phyloP scores from a whole-genome alignment of 2,329 filamentous ascomycete species.

The Aureobasidium mangrovei region DNA sequence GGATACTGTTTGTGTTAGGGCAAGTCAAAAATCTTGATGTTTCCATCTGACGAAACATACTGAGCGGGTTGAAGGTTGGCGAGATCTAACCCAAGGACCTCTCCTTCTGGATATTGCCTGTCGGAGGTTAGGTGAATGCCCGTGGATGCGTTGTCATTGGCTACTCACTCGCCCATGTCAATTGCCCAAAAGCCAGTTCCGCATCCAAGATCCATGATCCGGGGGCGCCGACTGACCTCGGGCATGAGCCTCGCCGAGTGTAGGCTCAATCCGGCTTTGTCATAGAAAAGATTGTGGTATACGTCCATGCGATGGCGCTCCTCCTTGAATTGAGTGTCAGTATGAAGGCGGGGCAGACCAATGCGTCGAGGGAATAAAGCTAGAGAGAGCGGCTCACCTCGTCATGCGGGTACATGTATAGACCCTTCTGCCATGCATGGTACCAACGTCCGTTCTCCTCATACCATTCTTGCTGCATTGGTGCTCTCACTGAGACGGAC shows the following conservation, averaged over 20 bases:
- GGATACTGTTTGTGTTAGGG: slow-evolving; percentile 47
- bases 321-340: slow-evolving; percentile 5
- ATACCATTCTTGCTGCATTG: slow-evolving; percentile 16
- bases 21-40: background rate
- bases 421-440: slow-evolving; percentile 16
- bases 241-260: slow-evolving; percentile 12
- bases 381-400: slow-evolving; percentile 13
- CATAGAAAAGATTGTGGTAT: slow-evolving; percentile 16
- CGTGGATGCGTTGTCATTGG: background rate
- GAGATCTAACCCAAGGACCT: slow-evolving; percentile 54
- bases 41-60: slow-evolving; percentile 28
- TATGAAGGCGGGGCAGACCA: background rate
- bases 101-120: slow-evolving; percentile 45
- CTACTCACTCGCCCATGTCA: slow-evolving; percentile 66
- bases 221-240: slow-evolving; percentile 26
- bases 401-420: slow-evolving; percentile 18
- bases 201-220: slow-evolving; percentile 62
- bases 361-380: background rate
- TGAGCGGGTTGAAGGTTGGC: slow-evolving; percentile 51
- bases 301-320: slow-evolving; percentile 17
- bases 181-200: slow-evolving; percentile 90
- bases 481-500: slow-evolving; percentile 13
- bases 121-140: background rate
- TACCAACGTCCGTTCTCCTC: slow-evolving; percentile 18
- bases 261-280: slow-evolving; percentile 13